Conservation (phyloP, 139 green algal species). For the Chlamydomonas applanata region DNA sequence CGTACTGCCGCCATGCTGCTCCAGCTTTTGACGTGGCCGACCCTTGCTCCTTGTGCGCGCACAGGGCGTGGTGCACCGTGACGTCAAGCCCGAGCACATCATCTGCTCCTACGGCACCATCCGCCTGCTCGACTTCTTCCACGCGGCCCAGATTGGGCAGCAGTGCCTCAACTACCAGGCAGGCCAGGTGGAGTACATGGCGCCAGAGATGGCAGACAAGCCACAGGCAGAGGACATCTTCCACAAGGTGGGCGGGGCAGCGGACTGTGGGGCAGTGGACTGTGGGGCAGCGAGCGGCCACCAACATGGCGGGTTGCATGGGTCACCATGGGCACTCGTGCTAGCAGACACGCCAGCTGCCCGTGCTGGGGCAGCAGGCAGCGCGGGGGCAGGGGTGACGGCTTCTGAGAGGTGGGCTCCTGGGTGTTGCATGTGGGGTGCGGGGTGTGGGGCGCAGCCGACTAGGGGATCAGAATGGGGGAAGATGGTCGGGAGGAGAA, state of each 20-base stretch:
- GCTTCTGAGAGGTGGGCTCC: too few relatives aligned
- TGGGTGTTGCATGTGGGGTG: too few relatives aligned
- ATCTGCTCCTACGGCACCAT: conserved; percentile 34
- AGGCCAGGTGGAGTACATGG: conserved; percentile 44
- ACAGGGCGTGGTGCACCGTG: conserved; percentile 50
- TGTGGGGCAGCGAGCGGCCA: neutral
- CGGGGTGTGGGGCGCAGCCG: too few relatives aligned
- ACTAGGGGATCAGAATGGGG: too few relatives aligned
- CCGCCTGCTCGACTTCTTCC: conserved; percentile 48
- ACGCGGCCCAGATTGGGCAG: neutral
- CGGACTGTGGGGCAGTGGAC: neutral
- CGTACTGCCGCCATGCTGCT: too few relatives aligned
- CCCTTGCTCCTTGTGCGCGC: neutral
- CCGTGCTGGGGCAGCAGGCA: too few relatives aligned
- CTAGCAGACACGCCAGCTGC: too few relatives aligned
- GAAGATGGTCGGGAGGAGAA: too few relatives aligned
- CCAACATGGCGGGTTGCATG: too few relatives aligned
- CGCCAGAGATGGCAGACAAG: conserved; percentile 42
- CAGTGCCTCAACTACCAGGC: conserved; percentile 40
- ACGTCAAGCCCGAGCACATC: conserved; percentile 67
- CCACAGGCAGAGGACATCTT: conserved; percentile 59
- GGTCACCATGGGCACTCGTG: too few relatives aligned
- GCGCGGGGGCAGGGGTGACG: too few relatives aligned
- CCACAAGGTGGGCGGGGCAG: conserved; percentile 40
- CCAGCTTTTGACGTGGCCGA: too few relatives aligned